Percentiles rank a stretch among this genome's conserved stretches.
Evolutionary conservation across 2,329 filamentous ascomycete genomes (phyloP).

Genomic region (Diaporthe vaccinii): DNA sequence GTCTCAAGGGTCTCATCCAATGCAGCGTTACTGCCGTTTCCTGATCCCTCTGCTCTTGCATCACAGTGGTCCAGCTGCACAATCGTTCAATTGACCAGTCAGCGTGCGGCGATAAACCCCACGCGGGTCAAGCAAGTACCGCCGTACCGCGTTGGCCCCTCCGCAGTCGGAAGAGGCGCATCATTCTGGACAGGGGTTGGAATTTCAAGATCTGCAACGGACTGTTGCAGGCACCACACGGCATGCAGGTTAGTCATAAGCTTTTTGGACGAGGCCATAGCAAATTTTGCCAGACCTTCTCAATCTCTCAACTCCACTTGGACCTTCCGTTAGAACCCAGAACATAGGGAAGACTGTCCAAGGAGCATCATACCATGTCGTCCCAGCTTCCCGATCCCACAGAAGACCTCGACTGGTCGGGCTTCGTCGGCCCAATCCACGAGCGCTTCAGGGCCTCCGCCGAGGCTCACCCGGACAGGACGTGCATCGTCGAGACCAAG

Average conservation of each 20-base stretch:
- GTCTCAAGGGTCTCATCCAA: neutral
- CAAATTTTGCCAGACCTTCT: constrained; percentile 26
- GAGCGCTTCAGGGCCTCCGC: constrained; percentile 79
- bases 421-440: constrained; percentile 76
- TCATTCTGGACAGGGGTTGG: constrained; percentile 33
- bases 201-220: constrained; percentile 32
- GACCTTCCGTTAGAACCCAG: neutral
- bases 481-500: constrained; percentile 65
- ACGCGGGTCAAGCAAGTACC: constrained; percentile 7
- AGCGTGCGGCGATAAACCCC: constrained; percentile 16
- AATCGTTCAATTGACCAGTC: constrained; percentile 16
- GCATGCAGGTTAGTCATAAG: constrained; percentile 35
- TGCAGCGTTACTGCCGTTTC: neutral
- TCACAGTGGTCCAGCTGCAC: neutral
- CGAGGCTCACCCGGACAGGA: constrained; percentile 72
- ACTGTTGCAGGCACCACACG: constrained; percentile 11
- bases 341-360: neutral
- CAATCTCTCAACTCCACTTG: constrained; percentile 29
- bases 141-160: constrained; percentile 10
- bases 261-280: neutral
- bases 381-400: constrained; percentile 72
- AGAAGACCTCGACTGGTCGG: constrained; percentile 75
- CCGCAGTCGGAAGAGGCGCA: constrained; percentile 37
- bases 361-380: constrained; percentile 26
- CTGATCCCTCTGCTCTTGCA: neutral